Base-by-base conservation (phyloP, 78 protist genomes). In the Dictyostelium intermedium region DNA sequence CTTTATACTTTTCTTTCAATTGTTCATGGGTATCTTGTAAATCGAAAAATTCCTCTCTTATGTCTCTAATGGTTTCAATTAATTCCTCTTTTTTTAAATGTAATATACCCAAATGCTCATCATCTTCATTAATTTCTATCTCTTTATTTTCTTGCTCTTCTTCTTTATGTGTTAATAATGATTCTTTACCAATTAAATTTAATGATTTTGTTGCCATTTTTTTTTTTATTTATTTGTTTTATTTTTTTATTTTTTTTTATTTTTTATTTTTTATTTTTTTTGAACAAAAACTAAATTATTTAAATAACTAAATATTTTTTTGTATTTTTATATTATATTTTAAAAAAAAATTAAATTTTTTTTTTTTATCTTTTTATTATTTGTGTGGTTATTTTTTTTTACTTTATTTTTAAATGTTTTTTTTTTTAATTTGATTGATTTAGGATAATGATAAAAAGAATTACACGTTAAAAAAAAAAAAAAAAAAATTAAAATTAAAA, bases 91-190 rank as follows among this genome's bases (percentile, higher is more conserved):
- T 79, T 45, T 30, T 30, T 8, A 41, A 25, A 77, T 77, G 63
- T 7, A n/a, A 77, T n/a, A 77, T 35, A 9, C 82, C 82, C 25
- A 77, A 77, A 77, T 77, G 41, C n/a, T 77, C 60, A 77, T 77
- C 82, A n/a, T 77, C 60, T 77, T 77, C 82, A 77, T 77, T 34
- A 77, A 77, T 77, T 77, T 39, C 56, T 35, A 76, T 69, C 34
- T 69, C 77, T 27, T 30, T 30, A 32, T 6, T 16, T 72, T 25
- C 74, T 10, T 10, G 7, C 27, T 66, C 20, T 27, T 66, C 74
- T 27, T 66, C 74, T 27, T 66, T 66, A 27, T 25, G 35, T 27
- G 74, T 25, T 66, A 30, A 27, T 66, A 25, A 25, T 66, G 74
- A 66, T 66, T 66, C 74, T 66, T 66, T 66, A 66, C 74, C 74